phyloP scores from a whole-genome alignment of 202 grass and related monocot genomes.

The Panicum virgatum region DNA sequence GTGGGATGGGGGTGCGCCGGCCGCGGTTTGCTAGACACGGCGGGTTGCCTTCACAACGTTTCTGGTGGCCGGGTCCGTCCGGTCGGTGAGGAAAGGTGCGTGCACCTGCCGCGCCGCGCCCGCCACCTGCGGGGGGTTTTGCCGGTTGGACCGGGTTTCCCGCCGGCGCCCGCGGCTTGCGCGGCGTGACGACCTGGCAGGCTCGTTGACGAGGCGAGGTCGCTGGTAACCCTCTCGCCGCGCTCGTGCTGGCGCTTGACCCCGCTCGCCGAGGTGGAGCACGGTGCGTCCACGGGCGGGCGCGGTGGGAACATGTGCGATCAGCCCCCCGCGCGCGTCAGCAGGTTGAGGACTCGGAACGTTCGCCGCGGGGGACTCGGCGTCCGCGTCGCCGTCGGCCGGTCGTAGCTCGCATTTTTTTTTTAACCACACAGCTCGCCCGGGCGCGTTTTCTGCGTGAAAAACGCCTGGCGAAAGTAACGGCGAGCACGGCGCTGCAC shows the following conservation, averaged over 20 bases:
- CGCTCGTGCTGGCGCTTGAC: neutral
- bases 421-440: neutral
- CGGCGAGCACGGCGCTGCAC: neutral
- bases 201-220: neutral
- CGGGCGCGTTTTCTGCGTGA: neutral
- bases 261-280: neutral
- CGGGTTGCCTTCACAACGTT: conserved; percentile 28
- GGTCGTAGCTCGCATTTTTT: neutral
- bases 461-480: neutral
- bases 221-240: too few relatives aligned
- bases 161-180: neutral
- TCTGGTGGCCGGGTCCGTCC: neutral
- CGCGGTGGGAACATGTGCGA: neutral
- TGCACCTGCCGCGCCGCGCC: neutral
- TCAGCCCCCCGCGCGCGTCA: neutral
- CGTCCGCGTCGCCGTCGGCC: neutral
- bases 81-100: neutral
- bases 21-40: neutral
- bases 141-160: neutral
- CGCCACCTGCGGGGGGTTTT: neutral
- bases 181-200: neutral
- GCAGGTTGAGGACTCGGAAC: neutral
- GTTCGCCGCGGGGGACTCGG: neutral
- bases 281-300: neutral
- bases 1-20: neutral